Evolutionary conservation across 371 early-diverging fungal species (phyloP), one percentile per base, ranked within the genome.

Genomic region (Fennellomyces sp.): DNA sequence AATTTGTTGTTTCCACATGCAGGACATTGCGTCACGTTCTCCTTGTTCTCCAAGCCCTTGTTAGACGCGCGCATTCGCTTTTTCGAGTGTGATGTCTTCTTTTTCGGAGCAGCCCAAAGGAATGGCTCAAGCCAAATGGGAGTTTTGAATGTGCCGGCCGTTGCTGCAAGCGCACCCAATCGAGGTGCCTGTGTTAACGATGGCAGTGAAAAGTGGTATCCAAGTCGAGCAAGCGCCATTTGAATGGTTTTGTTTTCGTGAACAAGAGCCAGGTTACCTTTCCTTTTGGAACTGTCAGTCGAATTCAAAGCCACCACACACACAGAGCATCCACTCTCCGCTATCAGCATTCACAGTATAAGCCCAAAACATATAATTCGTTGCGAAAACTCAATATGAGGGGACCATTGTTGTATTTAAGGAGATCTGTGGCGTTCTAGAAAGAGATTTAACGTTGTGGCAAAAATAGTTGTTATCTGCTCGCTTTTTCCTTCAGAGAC

Each of bases 61-160:
- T 88, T 91, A 30, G 91, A 82, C 54, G 88, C 84, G 65, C 93
- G 84, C 91, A 90, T 92, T 58, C 93, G 89, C 71, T 93, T 92
- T 73, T 90, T 91, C 35, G 89, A 85, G 64, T 94, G 93, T 19
- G 93, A 91, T 0, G 93, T 93, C 75, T 90, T 88, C 81, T 90
- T 88, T 75, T 94, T 94, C 25, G 94, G 94, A 39, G 89, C 94
- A 0, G 92, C 92, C 77, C 87, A 85, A 50, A 91, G 80, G 41
- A 92, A 75, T 11, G 85, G 68, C 38, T 70, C 80, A 35, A 81
- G 69, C 81, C 81, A 81, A 27, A 45, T 56, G 45, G 81, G 81
- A 39, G 74, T 60, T 64, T 76, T 69, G 51, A 76, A 76, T 10
- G 67, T 57, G 36, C 55, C 35, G 36, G 39, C 23, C 21, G 27